Conservation (phyloP, 2,329 filamentous ascomycete species). For the Aureobasidium sp. region DNA sequence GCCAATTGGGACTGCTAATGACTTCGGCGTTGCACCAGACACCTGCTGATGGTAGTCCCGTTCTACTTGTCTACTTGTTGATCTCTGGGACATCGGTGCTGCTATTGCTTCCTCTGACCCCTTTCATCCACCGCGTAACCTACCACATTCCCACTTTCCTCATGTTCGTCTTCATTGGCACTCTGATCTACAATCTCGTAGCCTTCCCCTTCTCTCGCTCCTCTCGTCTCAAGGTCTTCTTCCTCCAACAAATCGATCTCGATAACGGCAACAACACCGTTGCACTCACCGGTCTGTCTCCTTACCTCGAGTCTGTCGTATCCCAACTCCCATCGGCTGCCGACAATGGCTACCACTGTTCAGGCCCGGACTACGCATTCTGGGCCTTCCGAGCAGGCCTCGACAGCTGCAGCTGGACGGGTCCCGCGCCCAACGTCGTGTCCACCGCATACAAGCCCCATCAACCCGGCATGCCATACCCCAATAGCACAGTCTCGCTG, state of each 20-base stretch:
- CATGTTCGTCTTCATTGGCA: constrained; percentile 63
- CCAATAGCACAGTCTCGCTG: constrained; percentile 25
- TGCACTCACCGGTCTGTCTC: constrained; percentile 59
- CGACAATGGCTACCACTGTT: constrained; percentile 46
- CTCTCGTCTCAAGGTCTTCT: constrained; percentile 79
- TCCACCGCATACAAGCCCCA: constrained; percentile 16
- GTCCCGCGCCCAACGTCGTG: constrained; percentile 59
- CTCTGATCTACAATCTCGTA: constrained; percentile 75
- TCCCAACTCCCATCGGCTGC: constrained; percentile 62
- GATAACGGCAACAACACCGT: constrained; percentile 63
- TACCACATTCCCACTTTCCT: constrained; percentile 76
- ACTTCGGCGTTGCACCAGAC: constrained; percentile 72
- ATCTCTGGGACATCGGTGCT: constrained; percentile 63
- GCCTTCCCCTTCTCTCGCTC: constrained; percentile 82
- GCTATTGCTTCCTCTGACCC: constrained; percentile 67
- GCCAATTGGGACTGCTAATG: constrained; percentile 66
- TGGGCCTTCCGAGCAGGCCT: constrained; percentile 45
- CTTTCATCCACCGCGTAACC: constrained; percentile 80
- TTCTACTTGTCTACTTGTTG: constrained; percentile 64
- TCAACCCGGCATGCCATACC: constrained; percentile 12
- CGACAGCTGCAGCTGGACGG: constrained; percentile 63
- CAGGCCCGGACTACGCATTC: constrained; percentile 26
- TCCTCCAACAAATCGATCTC: constrained; percentile 73
- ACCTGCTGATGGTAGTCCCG: constrained; percentile 70
- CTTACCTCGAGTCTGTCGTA: constrained; percentile 62